Conservation (phyloP, 441 rosid species). For the Bocquillonia castaneifolia region DNA sequence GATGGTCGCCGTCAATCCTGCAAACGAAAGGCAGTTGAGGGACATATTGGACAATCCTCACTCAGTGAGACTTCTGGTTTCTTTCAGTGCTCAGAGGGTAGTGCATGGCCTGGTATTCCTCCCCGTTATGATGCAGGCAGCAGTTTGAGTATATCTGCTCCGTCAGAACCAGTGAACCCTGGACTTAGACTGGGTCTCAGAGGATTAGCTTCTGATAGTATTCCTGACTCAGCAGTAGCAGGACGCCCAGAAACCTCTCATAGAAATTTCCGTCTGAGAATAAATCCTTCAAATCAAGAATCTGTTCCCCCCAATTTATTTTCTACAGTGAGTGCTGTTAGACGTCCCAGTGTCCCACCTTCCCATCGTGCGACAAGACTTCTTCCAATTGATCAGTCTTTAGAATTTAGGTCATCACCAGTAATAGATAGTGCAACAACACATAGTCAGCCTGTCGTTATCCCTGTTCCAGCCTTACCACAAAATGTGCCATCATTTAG, state of each 20-base stretch:
- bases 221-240: constrained; percentile 34
- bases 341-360: constrained; percentile 41
- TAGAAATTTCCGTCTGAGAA: constrained; percentile 53
- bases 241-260: constrained; percentile 40
- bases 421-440: constrained; percentile 32
- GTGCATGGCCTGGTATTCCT: constrained; percentile 42
- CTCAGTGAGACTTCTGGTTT: constrained; percentile 45
- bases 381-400: constrained; percentile 41
- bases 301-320: constrained; percentile 38
- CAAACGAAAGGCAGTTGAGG: constrained; percentile 82
- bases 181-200: constrained; percentile 45
- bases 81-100: constrained; percentile 50
- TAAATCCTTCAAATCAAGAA: constrained; percentile 54
- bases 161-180: constrained; percentile 44
- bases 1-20: constrained; percentile 59
- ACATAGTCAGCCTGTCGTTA: constrained; percentile 39
- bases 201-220: constrained; percentile 33
- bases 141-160: constrained; percentile 37
- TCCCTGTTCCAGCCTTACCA: constrained; percentile 46
- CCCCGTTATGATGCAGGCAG: constrained; percentile 31
- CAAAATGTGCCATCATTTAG: constrained; percentile 49
- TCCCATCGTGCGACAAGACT: constrained; percentile 36
- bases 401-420: constrained; percentile 44
- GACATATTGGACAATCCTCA: constrained; percentile 61
- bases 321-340: constrained; percentile 40